phyloP scores from a whole-genome alignment of 106 monocot species.

The Platanthera guangdongensis region DNA sequence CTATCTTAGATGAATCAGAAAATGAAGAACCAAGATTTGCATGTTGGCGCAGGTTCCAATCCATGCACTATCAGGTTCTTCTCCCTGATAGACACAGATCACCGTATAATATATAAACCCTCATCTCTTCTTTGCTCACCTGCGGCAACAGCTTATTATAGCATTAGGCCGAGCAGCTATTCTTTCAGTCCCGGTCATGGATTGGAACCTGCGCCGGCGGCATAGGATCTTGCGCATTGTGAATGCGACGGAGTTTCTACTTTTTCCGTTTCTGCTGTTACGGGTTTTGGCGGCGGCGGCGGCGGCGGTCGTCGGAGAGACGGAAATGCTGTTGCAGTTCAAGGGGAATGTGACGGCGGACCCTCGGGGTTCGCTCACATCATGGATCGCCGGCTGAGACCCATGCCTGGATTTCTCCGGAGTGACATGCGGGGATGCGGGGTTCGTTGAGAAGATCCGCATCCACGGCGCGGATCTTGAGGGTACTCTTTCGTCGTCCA shows the following conservation, averaged over 20 bases:
- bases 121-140: background rate
- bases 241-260: background rate
- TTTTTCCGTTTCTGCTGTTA: background rate
- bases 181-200: background rate
- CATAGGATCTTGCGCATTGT: background rate
- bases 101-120: too few species aligned
- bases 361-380: constrained; percentile 41
- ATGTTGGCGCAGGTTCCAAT: too few species aligned
- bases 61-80: too few species aligned
- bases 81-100: too few species aligned
- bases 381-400: constrained; percentile 45
- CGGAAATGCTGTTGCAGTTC: constrained; percentile 57
- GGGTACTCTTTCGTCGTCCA: constrained; percentile 45
- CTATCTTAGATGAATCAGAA: too few species aligned
- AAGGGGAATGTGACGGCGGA: constrained; percentile 55
- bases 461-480: constrained; percentile 49
- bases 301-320: constrained; percentile 30
- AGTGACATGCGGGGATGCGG: constrained; percentile 51
- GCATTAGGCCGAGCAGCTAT: too few species aligned
- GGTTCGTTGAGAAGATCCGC: constrained; percentile 49
- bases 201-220: background rate
- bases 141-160: too few species aligned
- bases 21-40: too few species aligned
- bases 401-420: constrained; percentile 78
- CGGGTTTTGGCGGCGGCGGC: background rate